A percentile compares a stretch with the other conserved stretches of the same genome.
These are phyloP conservation scores for Tetrahymena malaccensis DNA, from an alignment of 73 alveolate species.

Conservation along the genomic window DNA sequence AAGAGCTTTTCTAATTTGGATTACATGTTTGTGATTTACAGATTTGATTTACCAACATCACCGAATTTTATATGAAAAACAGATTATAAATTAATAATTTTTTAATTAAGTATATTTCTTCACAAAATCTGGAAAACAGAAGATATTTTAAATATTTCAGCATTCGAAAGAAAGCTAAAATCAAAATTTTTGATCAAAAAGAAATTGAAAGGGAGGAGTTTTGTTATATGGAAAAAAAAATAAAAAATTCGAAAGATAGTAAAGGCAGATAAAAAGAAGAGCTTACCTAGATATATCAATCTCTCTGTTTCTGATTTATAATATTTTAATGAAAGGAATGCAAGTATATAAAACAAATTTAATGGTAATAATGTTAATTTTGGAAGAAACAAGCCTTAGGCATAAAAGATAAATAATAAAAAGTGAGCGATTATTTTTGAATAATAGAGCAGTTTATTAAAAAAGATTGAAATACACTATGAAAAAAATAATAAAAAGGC, in stretches of 20 bases:
- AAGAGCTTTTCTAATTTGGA: too few species aligned
- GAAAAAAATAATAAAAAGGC: neutral
- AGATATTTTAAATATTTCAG: neutral
- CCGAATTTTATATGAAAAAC: neutral
- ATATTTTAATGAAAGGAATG: neutral
- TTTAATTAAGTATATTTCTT: neutral
- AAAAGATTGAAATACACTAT: neutral
- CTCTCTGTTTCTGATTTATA: too few species aligned
- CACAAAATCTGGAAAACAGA: neutral
- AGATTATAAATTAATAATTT: neutral
- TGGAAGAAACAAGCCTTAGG: neutral
- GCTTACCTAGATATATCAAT: too few species aligned
- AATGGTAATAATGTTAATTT: neutral
- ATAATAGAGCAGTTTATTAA: neutral
- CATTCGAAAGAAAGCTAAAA: neutral
- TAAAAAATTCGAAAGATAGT: too few species aligned
- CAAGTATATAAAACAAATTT: neutral
- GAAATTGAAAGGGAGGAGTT: too few species aligned
- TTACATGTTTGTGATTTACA: too few species aligned
- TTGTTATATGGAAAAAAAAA: too few species aligned
- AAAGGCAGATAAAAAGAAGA: too few species aligned
- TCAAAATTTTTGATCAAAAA: neutral
- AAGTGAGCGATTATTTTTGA: neutral
- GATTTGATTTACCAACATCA: neutral
- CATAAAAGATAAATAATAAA: neutral